These are phyloP conservation scores for Gossypium australe DNA, from an alignment of 345 rosid genomes.

Conservation along the genomic window DNA sequence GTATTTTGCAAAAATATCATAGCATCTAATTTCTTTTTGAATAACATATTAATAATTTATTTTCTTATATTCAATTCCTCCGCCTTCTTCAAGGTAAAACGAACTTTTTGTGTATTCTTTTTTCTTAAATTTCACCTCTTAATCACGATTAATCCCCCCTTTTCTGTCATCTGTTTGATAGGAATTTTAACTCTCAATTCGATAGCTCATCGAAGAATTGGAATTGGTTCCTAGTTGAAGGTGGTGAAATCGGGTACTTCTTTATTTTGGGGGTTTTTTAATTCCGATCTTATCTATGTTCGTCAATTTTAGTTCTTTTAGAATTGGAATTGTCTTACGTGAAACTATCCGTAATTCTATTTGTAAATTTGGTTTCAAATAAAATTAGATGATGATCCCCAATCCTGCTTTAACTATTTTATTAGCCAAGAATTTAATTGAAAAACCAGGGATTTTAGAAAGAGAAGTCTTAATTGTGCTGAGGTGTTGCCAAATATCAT, in stretches of 20 bases:
- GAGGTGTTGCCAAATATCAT: neutral
- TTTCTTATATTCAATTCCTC: too few relatives aligned
- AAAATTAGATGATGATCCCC: neutral
- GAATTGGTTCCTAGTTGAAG: constrained; percentile 1
- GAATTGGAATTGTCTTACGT: neutral
- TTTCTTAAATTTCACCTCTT: too few relatives aligned
- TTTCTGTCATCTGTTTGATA: neutral
- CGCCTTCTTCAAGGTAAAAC: too few relatives aligned
- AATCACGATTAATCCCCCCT: too few relatives aligned
- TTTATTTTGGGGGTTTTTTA: neutral
- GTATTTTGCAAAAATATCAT: too few relatives aligned
- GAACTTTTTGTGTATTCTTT: too few relatives aligned
- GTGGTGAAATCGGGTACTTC: constrained; percentile 4
- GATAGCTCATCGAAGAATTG: neutral
- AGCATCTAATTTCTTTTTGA: too few relatives aligned
- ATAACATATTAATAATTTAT: too few relatives aligned
- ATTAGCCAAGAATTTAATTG: neutral
- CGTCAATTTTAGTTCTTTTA: neutral
- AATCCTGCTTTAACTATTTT: neutral
- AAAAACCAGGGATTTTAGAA: neutral
- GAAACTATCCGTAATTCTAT: neutral
- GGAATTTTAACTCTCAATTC: neutral
- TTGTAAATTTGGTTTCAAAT: neutral
- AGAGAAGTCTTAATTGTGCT: neutral
- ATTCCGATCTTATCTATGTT: neutral